Percentiles rank a stretch among this genome's conserved stretches.
phyloP scores from a whole-genome alignment of 148 eudicot genomes.

The Chenopodium formosanum region DNA sequence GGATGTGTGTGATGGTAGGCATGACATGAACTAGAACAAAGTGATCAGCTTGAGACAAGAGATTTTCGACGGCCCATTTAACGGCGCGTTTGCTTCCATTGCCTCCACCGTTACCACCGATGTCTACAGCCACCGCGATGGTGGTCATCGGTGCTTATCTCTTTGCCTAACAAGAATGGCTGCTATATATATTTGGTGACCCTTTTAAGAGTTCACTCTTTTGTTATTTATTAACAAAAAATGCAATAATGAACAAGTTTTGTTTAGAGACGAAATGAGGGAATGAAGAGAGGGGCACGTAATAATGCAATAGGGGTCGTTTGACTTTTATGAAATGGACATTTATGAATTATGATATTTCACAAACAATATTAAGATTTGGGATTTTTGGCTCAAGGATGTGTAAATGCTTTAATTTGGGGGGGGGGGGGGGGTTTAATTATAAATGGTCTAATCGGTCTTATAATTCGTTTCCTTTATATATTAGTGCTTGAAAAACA shows the following conservation, averaged over 20 bases:
- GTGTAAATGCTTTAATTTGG: too few relatives aligned
- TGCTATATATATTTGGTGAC: not conserved
- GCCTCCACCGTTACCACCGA: conserved; percentile 40
- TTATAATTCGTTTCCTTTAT: too few relatives aligned
- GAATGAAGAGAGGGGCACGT: conserved; percentile 2
- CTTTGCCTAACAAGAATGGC: not conserved
- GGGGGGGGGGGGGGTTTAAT: too few relatives aligned
- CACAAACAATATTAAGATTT: not conserved
- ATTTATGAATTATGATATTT: not conserved
- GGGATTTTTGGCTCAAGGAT: not conserved
- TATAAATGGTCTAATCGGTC: not conserved
- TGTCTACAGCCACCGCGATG: conserved; percentile 74
- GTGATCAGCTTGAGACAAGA: conserved; percentile 44
- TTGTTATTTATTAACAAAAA: not conserved
- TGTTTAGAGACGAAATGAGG: not conserved
- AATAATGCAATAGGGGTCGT: conserved; percentile 3
- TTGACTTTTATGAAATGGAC: conserved; percentile 11
- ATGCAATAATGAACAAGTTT: not conserved
- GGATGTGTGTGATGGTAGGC: conserved; percentile 57
- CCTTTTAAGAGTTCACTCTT: not conserved
- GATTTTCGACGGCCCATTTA: conserved; percentile 65
- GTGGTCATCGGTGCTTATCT: conserved; percentile 26
- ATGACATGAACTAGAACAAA: conserved; percentile 66
- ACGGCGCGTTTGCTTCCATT: conserved; percentile 77
- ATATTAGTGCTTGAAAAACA: too few relatives aligned